Evolutionary conservation across 2,329 filamentous ascomycete species (phyloP), one percentile per base, ranked within the genome.

Genomic region (Monascus ruber): DNA sequence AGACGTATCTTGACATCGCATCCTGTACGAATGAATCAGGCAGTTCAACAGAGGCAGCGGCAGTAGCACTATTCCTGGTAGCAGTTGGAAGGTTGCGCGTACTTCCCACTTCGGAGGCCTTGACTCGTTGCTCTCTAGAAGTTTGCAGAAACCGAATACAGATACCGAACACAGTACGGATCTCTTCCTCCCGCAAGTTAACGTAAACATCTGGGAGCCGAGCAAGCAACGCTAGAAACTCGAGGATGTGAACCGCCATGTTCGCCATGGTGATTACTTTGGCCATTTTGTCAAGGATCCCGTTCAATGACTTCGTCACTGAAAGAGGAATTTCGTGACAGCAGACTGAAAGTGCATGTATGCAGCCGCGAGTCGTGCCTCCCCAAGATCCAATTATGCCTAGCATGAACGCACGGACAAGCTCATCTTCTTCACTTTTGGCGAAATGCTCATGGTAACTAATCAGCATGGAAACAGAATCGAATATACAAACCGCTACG

Each of bases 121-220:
- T 63, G 41, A 60, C 56, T 11, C 63, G 57, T 37, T 63, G 58
- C 42, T 89, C 85, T 46, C 86, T 74, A 1, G 88, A 85, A 43
- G 88, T 89, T 51, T 96, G 85, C 31, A 98, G 70, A 57, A 95
- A 96, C 38, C 87, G 80, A 59, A 94, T 87, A 54, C 87, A 95
- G 35, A 98, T 93, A 6, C 85, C 91, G 58, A 98, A 96, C 1
- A 96, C 85, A 39, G 85, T 87, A 45, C 85, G 84, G 60, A 89
- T 95, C 53, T 96, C 88, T 33, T 94, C 86, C 50, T 93, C 82
- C 37, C 85, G 77, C 57, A 95, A 85, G 54, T 94, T 93, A 55
- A 85, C 79, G 55, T 88, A 93, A 1, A 95, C 73, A 44, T 85
- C 77, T 6, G 85, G 85, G 42, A 95, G 69, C 29, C 89, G 81